Base-by-base conservation (phyloP, 139 green algal species). In the Chlorella sp. region DNA sequence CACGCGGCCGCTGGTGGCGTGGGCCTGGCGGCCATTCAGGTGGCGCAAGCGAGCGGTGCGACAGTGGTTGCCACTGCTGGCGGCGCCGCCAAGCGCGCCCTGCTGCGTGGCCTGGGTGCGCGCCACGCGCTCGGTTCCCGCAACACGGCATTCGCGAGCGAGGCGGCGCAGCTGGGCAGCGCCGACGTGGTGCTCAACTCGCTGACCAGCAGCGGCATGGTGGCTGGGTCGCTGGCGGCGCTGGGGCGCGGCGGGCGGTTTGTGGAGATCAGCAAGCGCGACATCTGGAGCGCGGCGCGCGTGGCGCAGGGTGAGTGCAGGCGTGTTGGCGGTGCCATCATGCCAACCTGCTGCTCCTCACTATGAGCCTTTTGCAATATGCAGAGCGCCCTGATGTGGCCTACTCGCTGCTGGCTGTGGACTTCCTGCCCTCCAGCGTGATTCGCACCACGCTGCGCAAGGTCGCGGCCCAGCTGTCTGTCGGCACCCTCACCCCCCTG, bases 251-350 rank as follows among this genome's bases (percentile, higher is more conserved):
- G 88, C 43, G 92, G 86, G 0, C 60, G 82, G 0, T 82, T 95
- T 74, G 87, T 94, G 61, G 93, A 97, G 82, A 96, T 97, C 75
- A 90, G 87, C 76, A 97, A 97, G 88, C 82, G 93, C 50, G 93
- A 96, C 87, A 94, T 97, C 66, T 97, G 90, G 90, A 87, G 77
- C 36, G 60, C 77, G 2, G 74, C 70, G 1, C 82, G 90, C 33
- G 78, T 92, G 21, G 60, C 73, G 27, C 81, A 90, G 43, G 90
- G 72, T 78, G 36, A 68, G 72, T 41, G 53, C 35, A 31, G 36
- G 36, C 14, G 2, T 35, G 36, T 27, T 27, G 51, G 11, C 15
- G 7, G 7, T 60, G 53, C 17, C 17, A 60, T 15, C 51, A 19
- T 60, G 55, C 55, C 35, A 17, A 27, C 55, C 55, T 61, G 14